These are phyloP conservation scores for Ulvella scutata DNA, from an alignment of 139 green algal genomes.

Conservation along the genomic window DNA sequence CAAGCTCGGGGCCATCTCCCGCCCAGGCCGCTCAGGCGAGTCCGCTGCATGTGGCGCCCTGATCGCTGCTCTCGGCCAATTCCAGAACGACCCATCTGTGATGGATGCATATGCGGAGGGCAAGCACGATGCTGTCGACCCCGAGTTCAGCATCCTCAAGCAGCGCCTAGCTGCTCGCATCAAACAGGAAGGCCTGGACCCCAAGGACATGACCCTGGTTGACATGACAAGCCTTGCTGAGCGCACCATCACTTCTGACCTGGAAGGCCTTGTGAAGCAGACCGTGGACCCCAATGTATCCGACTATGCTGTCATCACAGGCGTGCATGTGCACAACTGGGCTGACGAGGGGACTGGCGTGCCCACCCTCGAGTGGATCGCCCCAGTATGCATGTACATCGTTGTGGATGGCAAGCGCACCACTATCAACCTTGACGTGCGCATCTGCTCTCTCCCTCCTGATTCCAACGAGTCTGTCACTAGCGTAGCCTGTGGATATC, in stretches of 20 bases:
- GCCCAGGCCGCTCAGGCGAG: slow-evolving; percentile 28
- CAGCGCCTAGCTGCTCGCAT: slow-evolving; percentile 53
- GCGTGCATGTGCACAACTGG: slow-evolving; percentile 83
- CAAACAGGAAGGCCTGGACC: slow-evolving; percentile 25
- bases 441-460: not conserved
- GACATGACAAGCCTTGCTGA: slow-evolving; percentile 48
- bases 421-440: slow-evolving; percentile 21
- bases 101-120: slow-evolving; percentile 17
- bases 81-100: slow-evolving; percentile 15
- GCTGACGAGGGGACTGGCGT: slow-evolving; percentile 21
- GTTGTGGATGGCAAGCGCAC: slow-evolving; percentile 55
- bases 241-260: slow-evolving; percentile 66
- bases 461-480: not conserved
- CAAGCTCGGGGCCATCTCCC: slow-evolving; percentile 43
- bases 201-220: slow-evolving; percentile 44
- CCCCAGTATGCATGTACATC: slow-evolving; percentile 39
- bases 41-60: slow-evolving; percentile 70
- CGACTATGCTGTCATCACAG: slow-evolving; percentile 74
- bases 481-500: too few relatives aligned
- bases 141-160: slow-evolving; percentile 79
- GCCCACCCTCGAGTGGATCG: slow-evolving; percentile 63
- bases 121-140: slow-evolving; percentile 59
- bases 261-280: slow-evolving; percentile 72
- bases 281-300: slow-evolving; percentile 56
- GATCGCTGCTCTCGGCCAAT: slow-evolving; percentile 28